Base-by-base conservation (phyloP, 2,329 filamentous ascomycete genomes). In the Pleochaeta shiraiana region DNA sequence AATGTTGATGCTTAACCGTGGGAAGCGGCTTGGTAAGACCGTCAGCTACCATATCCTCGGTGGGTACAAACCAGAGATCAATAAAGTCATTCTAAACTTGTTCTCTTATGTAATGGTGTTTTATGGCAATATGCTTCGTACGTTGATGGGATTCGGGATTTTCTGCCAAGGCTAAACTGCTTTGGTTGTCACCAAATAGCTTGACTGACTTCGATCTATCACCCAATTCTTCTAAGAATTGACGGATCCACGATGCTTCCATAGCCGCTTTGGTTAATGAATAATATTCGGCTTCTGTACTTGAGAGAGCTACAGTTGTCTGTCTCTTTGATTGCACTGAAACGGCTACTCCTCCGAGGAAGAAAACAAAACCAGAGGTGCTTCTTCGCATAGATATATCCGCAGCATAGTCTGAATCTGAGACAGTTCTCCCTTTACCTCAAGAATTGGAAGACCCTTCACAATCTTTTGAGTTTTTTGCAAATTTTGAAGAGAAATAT, bases 41-140 rank as follows among this genome's bases (percentile, higher is more conserved):
- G 26, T 55, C 50, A 55, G 50, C 50, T 55, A 21, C 26, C 50
- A 21, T n/a, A 12, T 55, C 50, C 19, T 55, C 26, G 19, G 50
- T 55, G 26, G 50, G 21, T 55, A 55, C 26, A 55, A 21, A 55
- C 26, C 12, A n/a, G 19, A 55, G 26, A 28, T 55, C 21, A 12
- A 55, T 55, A 55, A 55, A 21, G 26, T 11, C 19, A n/a, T 28
- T 55, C 19, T 55, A 12, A 55, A 55, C 26, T 55, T 21, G 26
- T 21, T 55, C 50, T 55, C 50, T 55, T 21, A 55, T 55, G 21
- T 12, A 55, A n/a, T 55, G 50, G 26, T 55, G 26, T 55, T 55
- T 55, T 55, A 55, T 28, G 26, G 50, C 50, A 21, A 55, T 55
- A 55, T 55, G 50, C 50, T 55, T 55, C 12, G 50, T 43, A 43